phyloP scores from a whole-genome alignment of 768 basidiomycete genomes.

The Podaxis sp. region DNA sequence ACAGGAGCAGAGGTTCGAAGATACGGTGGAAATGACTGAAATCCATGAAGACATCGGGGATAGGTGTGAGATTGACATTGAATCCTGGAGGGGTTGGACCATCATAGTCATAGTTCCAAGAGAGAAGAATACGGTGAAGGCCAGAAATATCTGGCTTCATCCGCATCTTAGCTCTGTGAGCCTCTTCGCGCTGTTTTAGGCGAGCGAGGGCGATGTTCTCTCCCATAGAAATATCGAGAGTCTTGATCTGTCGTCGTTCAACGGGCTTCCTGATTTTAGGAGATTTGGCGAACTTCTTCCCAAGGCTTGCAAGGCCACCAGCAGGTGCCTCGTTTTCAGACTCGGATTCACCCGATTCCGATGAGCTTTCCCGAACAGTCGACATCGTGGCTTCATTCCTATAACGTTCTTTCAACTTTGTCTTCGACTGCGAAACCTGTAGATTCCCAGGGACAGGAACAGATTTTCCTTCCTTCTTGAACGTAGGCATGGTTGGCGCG shows the following conservation, averaged over 20 bases:
- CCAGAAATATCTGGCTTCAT: conserved; percentile 80
- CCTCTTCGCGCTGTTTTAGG: conserved; percentile 57
- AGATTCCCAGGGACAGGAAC: not conserved
- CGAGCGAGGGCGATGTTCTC: conserved; percentile 50
- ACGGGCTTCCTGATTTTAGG: conserved; percentile 56
- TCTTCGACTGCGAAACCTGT: conserved; percentile 11
- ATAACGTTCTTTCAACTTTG: conserved; percentile 15
- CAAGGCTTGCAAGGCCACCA: conserved; percentile 53
- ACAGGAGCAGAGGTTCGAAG: conserved; percentile 82
- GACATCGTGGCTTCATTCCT: conserved; percentile 31
- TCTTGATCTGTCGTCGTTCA: conserved; percentile 64
- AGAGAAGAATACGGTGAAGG: conserved; percentile 75
- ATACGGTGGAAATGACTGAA: conserved; percentile 67
- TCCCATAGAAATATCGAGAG: conserved; percentile 52
- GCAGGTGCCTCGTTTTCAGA: conserved; percentile 48
- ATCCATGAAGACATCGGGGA: conserved; percentile 68
- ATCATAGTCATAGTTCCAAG: conserved; percentile 81
- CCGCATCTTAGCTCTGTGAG: conserved; percentile 61
- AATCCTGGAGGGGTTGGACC: conserved; percentile 63
- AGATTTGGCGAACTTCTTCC: conserved; percentile 54
- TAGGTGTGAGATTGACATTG: conserved; percentile 33
- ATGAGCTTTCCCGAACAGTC: conserved; percentile 23
- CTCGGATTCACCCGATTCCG: conserved; percentile 48
- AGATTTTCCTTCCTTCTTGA: conserved; percentile 9
- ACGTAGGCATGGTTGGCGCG: conserved; percentile 9